Conservation (phyloP, 164 flowering plant genomes). For the Vitis amurensis region DNA sequence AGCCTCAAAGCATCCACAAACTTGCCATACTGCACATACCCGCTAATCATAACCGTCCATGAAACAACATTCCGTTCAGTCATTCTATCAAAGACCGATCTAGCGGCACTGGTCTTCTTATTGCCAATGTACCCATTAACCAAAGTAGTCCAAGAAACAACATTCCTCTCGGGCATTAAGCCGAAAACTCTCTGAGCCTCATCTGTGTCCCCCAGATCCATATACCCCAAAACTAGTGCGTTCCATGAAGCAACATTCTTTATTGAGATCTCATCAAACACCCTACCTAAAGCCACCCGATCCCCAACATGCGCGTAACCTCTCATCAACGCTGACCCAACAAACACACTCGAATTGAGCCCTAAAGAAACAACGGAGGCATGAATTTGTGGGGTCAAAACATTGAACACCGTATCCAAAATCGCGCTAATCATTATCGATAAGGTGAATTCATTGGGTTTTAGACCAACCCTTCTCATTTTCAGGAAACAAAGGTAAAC, state of each 20-base stretch:
- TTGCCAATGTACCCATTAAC: slow-evolving; percentile 48
- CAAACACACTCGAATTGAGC: slow-evolving; percentile 32
- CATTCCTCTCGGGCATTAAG: slow-evolving; percentile 42
- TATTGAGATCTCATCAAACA: slow-evolving; percentile 45
- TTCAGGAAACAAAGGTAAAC: slow-evolving; percentile 27
- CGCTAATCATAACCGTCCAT: slow-evolving; percentile 69
- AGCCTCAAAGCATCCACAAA: slow-evolving; percentile 42
- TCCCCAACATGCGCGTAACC: slow-evolving; percentile 42
- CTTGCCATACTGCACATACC: slow-evolving; percentile 38
- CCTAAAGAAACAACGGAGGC: slow-evolving; percentile 33
- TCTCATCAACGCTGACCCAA: slow-evolving; percentile 56
- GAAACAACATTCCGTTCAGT: slow-evolving; percentile 49
- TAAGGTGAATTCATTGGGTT: slow-evolving; percentile 50
- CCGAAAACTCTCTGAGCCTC: slow-evolving; percentile 42
- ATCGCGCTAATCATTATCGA: slow-evolving; percentile 35
- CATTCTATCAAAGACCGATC: slow-evolving; percentile 38
- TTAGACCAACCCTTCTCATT: slow-evolving; percentile 37
- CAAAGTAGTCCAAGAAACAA: slow-evolving; percentile 59
- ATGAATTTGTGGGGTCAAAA: slow-evolving; percentile 59
- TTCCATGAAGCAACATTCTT: slow-evolving; percentile 51
- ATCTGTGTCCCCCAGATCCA: slow-evolving; percentile 37
- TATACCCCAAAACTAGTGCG: slow-evolving; percentile 50
- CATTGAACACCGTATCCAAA: slow-evolving; percentile 20
- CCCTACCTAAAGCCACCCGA: slow-evolving; percentile 21
- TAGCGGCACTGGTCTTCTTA: slow-evolving; percentile 36